Evolutionary conservation across 208 protist genomes (phyloP), one percentile per base, ranked within the genome.

Genomic region (Porcisia hertigi): DNA sequence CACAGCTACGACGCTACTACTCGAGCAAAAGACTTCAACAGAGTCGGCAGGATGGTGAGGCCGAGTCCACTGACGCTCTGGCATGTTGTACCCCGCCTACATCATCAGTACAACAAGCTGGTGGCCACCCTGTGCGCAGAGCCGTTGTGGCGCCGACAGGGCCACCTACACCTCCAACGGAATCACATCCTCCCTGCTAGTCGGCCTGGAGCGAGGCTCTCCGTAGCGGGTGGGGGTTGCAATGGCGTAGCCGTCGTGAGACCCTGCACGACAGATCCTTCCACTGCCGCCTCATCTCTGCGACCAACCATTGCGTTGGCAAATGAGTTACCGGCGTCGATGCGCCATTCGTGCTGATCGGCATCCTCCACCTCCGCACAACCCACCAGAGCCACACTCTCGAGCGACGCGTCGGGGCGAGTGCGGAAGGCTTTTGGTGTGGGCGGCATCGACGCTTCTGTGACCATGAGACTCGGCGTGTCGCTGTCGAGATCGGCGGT

Each of bases 101-200:
- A 30, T 66, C 39, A 45, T 30, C 36, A 49, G 12, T 1, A 16
- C 2, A 30, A 12, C 43, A n/a, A 2, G 39, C 62, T 66, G 34
- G 20, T n/a, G 62, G n/a, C 62, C n/a, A 8, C 62, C 62, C 2
- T 34, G 62, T 30, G 62, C 12, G 39, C 39, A 25, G 12, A 66
- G 39, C 5, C 4, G 30, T 6, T 23, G 36, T 12, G 12, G 20
- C 30, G 25, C 20, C 39, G 62, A 41, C 39, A 34, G 39, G 41
- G 39, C 62, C 39, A 0, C 62, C 39, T 47, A 58, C 62, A 55
- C 4, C 11, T 53, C 52, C n/a, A 81, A 67, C 20, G 75, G 76
- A 2, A 82, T 57, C 11, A 78, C 75, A 39, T 89, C 80, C 43
- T 80, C 80, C 11, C 83, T 71, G 6, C 80, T 71, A 16, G 65